Conservation (phyloP, 768 basidiomycete genomes). For the Termitomyces sp. region DNA sequence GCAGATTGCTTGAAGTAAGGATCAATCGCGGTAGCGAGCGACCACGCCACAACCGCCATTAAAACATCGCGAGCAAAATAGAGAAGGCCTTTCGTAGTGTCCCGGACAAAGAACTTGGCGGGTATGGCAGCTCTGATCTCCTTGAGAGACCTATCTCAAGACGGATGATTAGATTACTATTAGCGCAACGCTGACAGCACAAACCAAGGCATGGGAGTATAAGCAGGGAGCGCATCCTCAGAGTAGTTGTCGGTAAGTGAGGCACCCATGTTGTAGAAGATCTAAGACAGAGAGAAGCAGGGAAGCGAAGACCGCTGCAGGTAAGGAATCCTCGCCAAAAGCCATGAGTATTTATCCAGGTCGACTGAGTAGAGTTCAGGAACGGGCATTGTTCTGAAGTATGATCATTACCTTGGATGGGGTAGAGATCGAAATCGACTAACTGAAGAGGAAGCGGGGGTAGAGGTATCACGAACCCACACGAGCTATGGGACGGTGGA, state of each 20-base stretch:
- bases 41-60: background rate
- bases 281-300: background rate
- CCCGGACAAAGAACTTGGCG: background rate
- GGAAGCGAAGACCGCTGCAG: background rate
- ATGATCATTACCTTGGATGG: background rate
- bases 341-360: background rate
- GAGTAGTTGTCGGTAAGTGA: background rate
- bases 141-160: background rate
- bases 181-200: background rate
- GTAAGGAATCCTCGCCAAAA: too few relatives aligned
- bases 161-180: background rate
- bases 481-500: background rate
- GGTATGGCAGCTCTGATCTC: background rate
- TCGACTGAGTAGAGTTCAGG: background rate
- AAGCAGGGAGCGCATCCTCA: background rate
- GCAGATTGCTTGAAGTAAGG: background rate
- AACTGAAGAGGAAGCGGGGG: background rate
- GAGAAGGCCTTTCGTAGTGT: background rate
- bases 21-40: background rate
- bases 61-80: background rate
- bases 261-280: background rate
- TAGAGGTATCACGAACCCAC: background rate
- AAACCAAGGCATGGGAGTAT: background rate
- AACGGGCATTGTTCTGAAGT: background rate
- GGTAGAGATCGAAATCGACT: too few relatives aligned